Percentiles rank a stretch among this genome's conserved stretches.
phyloP scores from a whole-genome alignment of 2,329 filamentous ascomycete genomes.

The Penicillium sp. region DNA sequence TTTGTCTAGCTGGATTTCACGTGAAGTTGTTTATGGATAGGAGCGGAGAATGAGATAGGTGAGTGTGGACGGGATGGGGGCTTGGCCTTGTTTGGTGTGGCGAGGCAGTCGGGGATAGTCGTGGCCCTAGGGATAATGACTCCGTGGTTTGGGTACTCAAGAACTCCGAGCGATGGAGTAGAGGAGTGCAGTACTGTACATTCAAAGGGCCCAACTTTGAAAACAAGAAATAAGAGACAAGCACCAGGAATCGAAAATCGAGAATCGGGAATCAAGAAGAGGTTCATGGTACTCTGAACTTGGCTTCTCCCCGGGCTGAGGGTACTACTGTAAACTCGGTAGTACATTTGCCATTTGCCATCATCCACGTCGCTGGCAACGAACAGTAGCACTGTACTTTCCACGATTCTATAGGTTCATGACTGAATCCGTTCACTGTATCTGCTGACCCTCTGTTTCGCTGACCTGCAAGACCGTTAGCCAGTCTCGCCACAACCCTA shows the following conservation, averaged over 20 bases:
- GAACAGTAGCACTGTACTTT: not conserved
- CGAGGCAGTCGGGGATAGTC: not conserved
- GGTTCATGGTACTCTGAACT: conserved; percentile 4
- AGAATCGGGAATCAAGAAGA: conserved; percentile 3
- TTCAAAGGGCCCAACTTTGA: no score
- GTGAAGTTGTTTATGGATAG: not conserved
- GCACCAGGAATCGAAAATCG: no score
- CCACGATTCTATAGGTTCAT: no score
- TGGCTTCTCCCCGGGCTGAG: not conserved
- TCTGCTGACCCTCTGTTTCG: not conserved
- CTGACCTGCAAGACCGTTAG: not conserved
- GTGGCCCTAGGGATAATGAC: not conserved
- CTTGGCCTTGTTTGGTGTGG: not conserved
- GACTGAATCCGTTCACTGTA: no score
- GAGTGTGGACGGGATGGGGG: not conserved
- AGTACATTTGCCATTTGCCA: not conserved
- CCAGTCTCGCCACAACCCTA: not conserved
- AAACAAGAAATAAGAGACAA: not conserved
- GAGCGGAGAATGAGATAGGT: not conserved
- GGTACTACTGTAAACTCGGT: not conserved
- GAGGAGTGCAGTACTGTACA: not conserved
- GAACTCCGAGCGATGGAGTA: not conserved
- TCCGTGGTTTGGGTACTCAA: not conserved
- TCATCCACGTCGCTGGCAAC: not conserved
- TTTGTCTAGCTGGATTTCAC: not conserved